Percentiles rank a stretch among this genome's conserved stretches.
These are phyloP conservation scores for Kodamaea sp. DNA, from an alignment of 1,139 yeast genomes.

Conservation along the genomic window DNA sequence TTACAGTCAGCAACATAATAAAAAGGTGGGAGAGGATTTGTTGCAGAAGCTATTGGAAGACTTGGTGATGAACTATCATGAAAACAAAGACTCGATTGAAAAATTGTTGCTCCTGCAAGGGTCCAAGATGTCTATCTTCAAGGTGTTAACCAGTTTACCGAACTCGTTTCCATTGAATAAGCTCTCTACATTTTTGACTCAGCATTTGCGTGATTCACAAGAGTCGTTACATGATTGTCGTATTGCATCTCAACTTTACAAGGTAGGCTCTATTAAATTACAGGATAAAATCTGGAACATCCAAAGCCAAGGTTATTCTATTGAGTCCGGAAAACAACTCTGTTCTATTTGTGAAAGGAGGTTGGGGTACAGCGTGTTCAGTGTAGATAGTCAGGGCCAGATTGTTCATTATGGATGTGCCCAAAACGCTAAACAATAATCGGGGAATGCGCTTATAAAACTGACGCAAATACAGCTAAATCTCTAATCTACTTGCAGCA, in stretches of 20 bases:
- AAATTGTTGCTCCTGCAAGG: slow-evolving; percentile 51
- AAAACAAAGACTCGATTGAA: slow-evolving; percentile 40
- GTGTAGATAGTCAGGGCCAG: slow-evolving; percentile 50
- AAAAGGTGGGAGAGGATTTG: slow-evolving; percentile 38
- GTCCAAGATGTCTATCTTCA: slow-evolving; percentile 51
- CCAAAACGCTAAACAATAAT: slow-evolving; percentile 2
- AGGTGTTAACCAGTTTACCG: slow-evolving; percentile 56
- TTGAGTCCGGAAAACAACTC: slow-evolving; percentile 38
- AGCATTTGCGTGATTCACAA: slow-evolving; percentile 42
- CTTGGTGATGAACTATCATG: slow-evolving; percentile 32
- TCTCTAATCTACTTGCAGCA: too few species aligned
- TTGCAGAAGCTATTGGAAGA: slow-evolving; percentile 43
- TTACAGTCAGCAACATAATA: slow-evolving; percentile 36
- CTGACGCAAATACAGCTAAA: too few species aligned
- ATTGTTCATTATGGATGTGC: slow-evolving; percentile 74
- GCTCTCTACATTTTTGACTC: slow-evolving; percentile 46
- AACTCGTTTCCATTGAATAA: slow-evolving; percentile 45
- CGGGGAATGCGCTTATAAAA: too few species aligned
- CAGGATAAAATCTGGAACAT: slow-evolving; percentile 38
- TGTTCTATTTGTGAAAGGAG: slow-evolving; percentile 65
- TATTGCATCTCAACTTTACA: slow-evolving; percentile 35
- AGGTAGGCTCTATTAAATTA: slow-evolving; percentile 37
- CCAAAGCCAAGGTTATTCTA: slow-evolving; percentile 36
- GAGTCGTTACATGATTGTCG: slow-evolving; percentile 28
- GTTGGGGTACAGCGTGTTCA: slow-evolving; percentile 64